A percentile compares a stretch with the other conserved stretches of the same genome.
phyloP scores from a whole-genome alignment of 2,329 filamentous ascomycete genomes.

The Scedosporium minutisporum region DNA sequence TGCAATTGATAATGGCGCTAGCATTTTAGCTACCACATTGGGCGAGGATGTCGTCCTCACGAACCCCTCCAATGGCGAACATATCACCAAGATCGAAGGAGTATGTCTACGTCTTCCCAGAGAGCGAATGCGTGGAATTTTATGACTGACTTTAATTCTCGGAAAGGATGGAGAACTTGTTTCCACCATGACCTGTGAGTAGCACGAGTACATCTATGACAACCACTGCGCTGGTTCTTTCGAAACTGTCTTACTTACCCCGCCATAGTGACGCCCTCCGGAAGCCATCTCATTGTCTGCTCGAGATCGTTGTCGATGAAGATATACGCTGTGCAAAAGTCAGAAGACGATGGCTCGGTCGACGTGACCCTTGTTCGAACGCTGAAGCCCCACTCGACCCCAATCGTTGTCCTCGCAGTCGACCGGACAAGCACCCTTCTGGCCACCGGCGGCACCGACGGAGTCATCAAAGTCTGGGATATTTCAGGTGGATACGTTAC shows the following conservation, averaged over 20 bases:
- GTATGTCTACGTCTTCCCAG: slow-evolving; percentile 34
- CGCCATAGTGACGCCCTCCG: slow-evolving; percentile 68
- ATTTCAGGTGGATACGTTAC: slow-evolving; percentile 83
- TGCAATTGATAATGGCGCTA: slow-evolving; percentile 70
- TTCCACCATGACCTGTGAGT: slow-evolving; percentile 59
- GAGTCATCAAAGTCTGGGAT: slow-evolving; percentile 94
- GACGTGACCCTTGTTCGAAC: slow-evolving; percentile 64
- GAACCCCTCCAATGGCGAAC: slow-evolving; percentile 70
- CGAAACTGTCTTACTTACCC: slow-evolving; percentile 10
- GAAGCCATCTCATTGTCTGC: slow-evolving; percentile 79
- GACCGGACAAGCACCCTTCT: slow-evolving; percentile 83
- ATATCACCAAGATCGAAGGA: slow-evolving; percentile 79
- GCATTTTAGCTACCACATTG: slow-evolving; percentile 78
- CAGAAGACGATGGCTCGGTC: slow-evolving; percentile 46
- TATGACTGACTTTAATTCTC: slow-evolving; percentile 14
- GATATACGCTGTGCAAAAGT: slow-evolving; percentile 65
- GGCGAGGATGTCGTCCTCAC: slow-evolving; percentile 87
- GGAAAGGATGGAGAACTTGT: slow-evolving; percentile 66
- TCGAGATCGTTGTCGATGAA: slow-evolving; percentile 95
- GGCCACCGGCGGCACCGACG: slow-evolving; percentile 87
- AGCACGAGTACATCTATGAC: background rate
- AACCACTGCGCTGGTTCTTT: background rate
- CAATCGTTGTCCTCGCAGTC: slow-evolving; percentile 71
- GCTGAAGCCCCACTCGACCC: slow-evolving; percentile 81
- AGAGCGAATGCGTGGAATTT: background rate